Percentiles rank a stretch among this genome's conserved stretches.
phyloP scores from a whole-genome alignment of 2,329 filamentous ascomycete species.

The Colletotrichum siamense region DNA sequence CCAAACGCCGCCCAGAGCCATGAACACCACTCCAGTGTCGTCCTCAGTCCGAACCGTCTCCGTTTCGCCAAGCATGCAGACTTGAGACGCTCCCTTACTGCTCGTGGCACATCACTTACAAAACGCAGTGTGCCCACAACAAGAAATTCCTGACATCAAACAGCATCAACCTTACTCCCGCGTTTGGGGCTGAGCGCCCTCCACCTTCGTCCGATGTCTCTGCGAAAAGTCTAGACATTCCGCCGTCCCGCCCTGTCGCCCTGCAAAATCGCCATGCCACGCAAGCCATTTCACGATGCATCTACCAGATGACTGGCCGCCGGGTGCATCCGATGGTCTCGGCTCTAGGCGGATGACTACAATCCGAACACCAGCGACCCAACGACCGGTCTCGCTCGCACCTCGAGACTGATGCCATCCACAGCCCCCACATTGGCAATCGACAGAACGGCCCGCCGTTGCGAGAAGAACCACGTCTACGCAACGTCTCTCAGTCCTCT shows the following conservation, averaged over 20 bases:
- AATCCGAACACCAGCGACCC: neutral
- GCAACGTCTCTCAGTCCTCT: neutral
- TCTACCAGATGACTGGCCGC: neutral
- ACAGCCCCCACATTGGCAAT: neutral
- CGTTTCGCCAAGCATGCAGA: conserved; percentile 8
- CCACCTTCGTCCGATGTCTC: conserved; percentile 1
- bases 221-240: conserved; percentile 1
- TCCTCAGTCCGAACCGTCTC: neutral
- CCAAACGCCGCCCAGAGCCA: neutral
- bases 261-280: neutral
- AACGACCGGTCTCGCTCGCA: neutral
- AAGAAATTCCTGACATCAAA: neutral
- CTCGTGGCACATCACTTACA: neutral
- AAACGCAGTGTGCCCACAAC: neutral
- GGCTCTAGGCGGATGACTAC: neutral
- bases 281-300: conserved; percentile 9
- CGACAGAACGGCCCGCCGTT: neutral
- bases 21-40: neutral
- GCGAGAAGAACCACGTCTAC: neutral
- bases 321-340: neutral
- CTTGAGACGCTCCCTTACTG: conserved; percentile 5
- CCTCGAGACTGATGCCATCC: neutral
- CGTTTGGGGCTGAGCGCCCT: conserved; percentile 20
- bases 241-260: neutral
- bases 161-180: conserved; percentile 8